phyloP scores from a whole-genome alignment of 208 protist genomes.

The Crithidia fasciculata region DNA sequence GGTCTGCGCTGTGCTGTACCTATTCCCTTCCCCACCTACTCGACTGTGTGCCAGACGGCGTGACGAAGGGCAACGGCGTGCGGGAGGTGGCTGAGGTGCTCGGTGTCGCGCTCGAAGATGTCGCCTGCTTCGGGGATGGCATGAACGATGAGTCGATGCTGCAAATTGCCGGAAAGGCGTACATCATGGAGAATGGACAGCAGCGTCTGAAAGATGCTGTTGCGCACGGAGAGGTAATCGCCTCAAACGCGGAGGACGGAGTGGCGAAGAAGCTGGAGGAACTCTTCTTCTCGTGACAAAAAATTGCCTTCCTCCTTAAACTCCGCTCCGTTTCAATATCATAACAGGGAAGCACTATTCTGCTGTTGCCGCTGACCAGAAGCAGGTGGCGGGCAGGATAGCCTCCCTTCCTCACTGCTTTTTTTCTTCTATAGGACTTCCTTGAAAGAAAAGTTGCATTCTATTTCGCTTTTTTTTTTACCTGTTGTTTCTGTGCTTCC shows the following conservation, averaged over 20 bases:
- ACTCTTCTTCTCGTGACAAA: slow-evolving; percentile 40
- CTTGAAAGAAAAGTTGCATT: neutral
- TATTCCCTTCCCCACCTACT: slow-evolving; percentile 39
- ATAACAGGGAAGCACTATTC: neutral
- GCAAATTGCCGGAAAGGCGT: slow-evolving; percentile 44
- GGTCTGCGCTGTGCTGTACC: slow-evolving; percentile 23
- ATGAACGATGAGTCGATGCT: slow-evolving; percentile 81
- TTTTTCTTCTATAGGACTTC: no score
- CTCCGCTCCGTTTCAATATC: neutral
- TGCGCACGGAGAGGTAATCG: slow-evolving; percentile 50
- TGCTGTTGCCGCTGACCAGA: slow-evolving; percentile 1
- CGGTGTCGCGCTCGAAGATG: slow-evolving; percentile 34
- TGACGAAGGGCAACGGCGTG: slow-evolving; percentile 67
- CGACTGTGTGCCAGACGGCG: slow-evolving; percentile 36
- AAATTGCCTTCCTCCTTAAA: no score
- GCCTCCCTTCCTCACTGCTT: neutral
- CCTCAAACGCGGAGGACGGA: slow-evolving; percentile 57
- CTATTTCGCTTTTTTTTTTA: neutral
- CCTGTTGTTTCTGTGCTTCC: no score
- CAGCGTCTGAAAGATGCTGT: slow-evolving; percentile 38
- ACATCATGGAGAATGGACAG: slow-evolving; percentile 65
- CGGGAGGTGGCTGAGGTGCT: slow-evolving; percentile 52
- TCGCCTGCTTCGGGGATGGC: slow-evolving; percentile 71
- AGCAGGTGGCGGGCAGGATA: neutral
- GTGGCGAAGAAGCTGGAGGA: slow-evolving; percentile 79